phyloP scores from a whole-genome alignment of 352 stramenopile genomes.

The Phytophthora melonis region DNA sequence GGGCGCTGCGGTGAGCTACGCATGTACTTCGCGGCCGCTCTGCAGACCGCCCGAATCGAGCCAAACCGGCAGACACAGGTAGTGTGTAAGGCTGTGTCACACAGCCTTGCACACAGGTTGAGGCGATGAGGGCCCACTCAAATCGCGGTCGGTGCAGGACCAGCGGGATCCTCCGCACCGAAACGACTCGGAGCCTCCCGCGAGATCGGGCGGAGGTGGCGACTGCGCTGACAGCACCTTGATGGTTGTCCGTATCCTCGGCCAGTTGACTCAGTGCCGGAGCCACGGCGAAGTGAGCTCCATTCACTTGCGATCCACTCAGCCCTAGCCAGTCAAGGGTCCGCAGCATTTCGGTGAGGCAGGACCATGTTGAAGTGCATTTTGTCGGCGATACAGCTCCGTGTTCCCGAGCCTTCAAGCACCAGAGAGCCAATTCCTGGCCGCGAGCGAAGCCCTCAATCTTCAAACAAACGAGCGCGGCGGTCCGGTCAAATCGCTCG shows the following conservation, averaged over 20 bases:
- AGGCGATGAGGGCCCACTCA: conserved; percentile 3
- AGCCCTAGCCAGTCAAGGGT: too few relatives aligned
- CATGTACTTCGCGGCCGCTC: neutral
- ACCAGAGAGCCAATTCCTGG: too few relatives aligned
- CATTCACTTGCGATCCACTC: neutral
- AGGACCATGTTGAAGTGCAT: neutral
- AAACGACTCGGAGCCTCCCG: conserved; percentile 15
- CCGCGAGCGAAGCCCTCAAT: neutral
- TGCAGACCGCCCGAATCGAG: too few relatives aligned
- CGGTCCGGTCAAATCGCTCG: conserved; percentile 29
- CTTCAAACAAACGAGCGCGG: too few relatives aligned
- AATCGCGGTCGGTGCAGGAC: conserved; percentile 3
- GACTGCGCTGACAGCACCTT: conserved; percentile 24
- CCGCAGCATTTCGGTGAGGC: neutral
- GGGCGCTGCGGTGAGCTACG: neutral
- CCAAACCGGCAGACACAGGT: neutral
- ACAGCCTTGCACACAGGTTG: conserved; percentile 27
- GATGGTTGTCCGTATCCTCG: conserved; percentile 34
- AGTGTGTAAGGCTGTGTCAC: too few relatives aligned
- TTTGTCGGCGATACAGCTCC: neutral
- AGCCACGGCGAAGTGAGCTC: neutral
- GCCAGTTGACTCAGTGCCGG: conserved; percentile 18
- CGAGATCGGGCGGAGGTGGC: conserved; percentile 14
- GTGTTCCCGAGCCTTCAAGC: neutral
- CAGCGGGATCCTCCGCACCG: conserved; percentile 31